Evolutionary conservation across 306 rosid genomes (phyloP).

Genomic region (Acacia crassicarpa): DNA sequence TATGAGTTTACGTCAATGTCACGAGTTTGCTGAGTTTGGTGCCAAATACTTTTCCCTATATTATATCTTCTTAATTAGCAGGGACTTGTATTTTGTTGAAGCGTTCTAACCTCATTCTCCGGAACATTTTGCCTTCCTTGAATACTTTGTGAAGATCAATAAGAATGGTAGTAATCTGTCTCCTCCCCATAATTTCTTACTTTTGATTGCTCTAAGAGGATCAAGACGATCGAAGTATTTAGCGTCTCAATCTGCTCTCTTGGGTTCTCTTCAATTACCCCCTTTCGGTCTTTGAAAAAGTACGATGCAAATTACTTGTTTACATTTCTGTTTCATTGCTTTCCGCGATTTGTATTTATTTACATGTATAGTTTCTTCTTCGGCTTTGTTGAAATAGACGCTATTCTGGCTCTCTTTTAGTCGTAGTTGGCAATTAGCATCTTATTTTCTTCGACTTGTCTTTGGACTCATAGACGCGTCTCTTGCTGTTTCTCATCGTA

Average conservation of each 20-base stretch:
- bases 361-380: neutral
- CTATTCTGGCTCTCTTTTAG: neutral
- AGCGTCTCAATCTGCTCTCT: neutral
- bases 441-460: neutral
- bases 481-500: neutral
- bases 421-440: neutral
- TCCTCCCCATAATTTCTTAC: neutral
- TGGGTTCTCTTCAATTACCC: neutral
- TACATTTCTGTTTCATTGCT: neutral
- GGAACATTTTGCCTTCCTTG: neutral
- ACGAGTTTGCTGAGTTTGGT: no score
- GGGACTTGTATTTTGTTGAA: no score
- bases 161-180: neutral
- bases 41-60: no score
- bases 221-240: slow-evolving; percentile 18
- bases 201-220: slow-evolving; percentile 18
- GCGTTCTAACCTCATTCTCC: neutral
- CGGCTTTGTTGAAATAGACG: neutral
- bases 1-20: no score
- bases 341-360: neutral
- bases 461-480: neutral
- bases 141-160: neutral
- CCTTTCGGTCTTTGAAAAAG: neutral
- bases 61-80: no score
- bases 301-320: slow-evolving; percentile 5